Base-by-base conservation (phyloP, 139 green algal species). In the Chlorella sp. region DNA sequence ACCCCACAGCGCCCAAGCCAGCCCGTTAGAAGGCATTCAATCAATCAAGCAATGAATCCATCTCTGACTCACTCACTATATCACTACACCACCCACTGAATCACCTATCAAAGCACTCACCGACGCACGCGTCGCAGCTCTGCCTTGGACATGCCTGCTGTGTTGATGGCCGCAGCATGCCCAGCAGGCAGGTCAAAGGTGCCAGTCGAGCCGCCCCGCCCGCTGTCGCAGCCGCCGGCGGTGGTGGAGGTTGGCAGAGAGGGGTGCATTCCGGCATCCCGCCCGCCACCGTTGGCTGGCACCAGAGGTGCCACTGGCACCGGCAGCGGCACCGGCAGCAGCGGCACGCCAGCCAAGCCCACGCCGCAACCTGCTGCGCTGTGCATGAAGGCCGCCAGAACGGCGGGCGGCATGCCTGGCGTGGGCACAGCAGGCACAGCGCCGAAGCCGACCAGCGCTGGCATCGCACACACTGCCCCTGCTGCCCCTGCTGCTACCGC, bases 81-180 rank as follows among this genome's bases (percentile, higher is more conserved):
- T n/a, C n/a, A n/a, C n/a, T n/a, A n/a, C n/a, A n/a, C n/a, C n/a
- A n/a, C n/a, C n/a, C n/a, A n/a, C n/a, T n/a, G n/a, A n/a, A n/a
- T n/a, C n/a, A n/a, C n/a, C n/a, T n/a, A n/a, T n/a, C n/a, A n/a
- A 40, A 40, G 71, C 64, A 19, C 78, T 40, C 79, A 85, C 79
- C 79, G 57, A 14, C 79, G 79, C 79, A 36, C 14, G 30, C 79
- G 79, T 9, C 79, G 79, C 79, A 85, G 48, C 79, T 64, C 79
- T 26, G 79, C 79, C 42, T 85, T 85, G 39, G 22, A 34, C 7
- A 61, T 34, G 77, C 77, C 79, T 4, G 26, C 78, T 5, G 78
- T 2, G 30, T 39, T 28, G 30, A 14, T 42, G 11, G 42, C 79
- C 24, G 76, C 77, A 15, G 36, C 79, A 53, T 16, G n/a, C 2